phyloP scores from a whole-genome alignment of 202 grass and related monocot species.

The Dendrocalamus latiflorus region DNA sequence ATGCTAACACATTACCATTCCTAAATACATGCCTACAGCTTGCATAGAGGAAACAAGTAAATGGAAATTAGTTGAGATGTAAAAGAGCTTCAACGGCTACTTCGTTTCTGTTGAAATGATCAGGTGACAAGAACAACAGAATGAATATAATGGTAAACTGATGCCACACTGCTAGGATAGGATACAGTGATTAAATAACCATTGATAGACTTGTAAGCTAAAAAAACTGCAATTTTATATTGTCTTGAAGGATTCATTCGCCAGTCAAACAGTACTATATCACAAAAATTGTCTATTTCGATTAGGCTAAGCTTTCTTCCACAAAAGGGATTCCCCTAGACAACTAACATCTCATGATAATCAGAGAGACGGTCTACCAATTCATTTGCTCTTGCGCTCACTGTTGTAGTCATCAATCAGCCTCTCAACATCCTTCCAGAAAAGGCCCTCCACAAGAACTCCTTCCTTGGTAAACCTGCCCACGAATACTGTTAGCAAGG shows the following conservation, averaged over 20 bases:
- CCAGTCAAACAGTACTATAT: constrained; percentile 24
- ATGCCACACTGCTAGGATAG: not conserved
- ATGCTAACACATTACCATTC: no score
- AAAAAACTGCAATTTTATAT: not conserved
- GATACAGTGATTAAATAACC: not conserved
- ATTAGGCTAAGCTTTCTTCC: no score
- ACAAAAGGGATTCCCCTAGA: not conserved
- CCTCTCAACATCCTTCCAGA: no score
- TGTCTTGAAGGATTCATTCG: constrained; percentile 11
- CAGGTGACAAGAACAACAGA: not conserved
- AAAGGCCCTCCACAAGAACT: no score
- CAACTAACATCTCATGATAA: not conserved
- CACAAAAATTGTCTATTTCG: no score
- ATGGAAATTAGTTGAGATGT: no score
- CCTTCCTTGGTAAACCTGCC: no score
- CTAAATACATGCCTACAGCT: no score
- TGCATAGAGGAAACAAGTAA: no score
- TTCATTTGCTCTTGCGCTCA: constrained; percentile 87
- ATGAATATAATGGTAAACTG: not conserved
- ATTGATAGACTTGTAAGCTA: not conserved
- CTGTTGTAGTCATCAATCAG: constrained; percentile 88
- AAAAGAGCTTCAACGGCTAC: no score
- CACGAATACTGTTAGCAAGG: no score
- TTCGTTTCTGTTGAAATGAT: no score
- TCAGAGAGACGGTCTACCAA: not conserved